These are phyloP conservation scores for Aspergillus incahuasiensis DNA, from an alignment of 495 filamentous ascomycete genomes.

Conservation along the genomic window DNA sequence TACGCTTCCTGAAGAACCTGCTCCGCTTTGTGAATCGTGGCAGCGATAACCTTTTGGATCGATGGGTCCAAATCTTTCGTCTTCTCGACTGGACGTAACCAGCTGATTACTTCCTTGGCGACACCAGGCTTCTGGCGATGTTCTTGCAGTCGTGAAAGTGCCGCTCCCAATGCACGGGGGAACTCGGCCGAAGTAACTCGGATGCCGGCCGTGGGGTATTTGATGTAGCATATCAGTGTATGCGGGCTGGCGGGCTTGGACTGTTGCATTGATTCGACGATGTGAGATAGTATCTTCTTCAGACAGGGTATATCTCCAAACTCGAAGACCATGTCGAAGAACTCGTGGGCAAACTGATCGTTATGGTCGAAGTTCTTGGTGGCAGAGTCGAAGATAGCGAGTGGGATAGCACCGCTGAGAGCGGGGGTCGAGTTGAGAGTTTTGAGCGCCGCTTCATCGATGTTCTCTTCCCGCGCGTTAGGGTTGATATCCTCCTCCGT, in stretches of 20 bases:
- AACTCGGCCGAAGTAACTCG: constrained; percentile 61
- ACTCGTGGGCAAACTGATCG: constrained; percentile 59
- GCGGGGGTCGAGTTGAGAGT: constrained; percentile 73
- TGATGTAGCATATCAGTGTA: constrained; percentile 65
- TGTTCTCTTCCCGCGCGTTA: constrained; percentile 45
- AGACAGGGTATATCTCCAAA: constrained; percentile 63
- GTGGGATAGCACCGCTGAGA: constrained; percentile 82
- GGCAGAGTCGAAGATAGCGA: constrained; percentile 86
- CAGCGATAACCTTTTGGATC: constrained; percentile 59
- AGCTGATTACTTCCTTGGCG: constrained; percentile 51
- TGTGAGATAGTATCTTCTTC: constrained; percentile 67
- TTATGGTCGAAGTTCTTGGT: constrained; percentile 68
- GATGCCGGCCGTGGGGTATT: constrained; percentile 63
- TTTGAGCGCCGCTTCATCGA: constrained; percentile 49
- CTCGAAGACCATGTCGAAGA: constrained; percentile 72
- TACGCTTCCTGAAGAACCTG: constrained; percentile 24
- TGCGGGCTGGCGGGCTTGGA: constrained; percentile 52
- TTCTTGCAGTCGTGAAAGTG: constrained; percentile 56
- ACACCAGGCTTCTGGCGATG: constrained; percentile 34
- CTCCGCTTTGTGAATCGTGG: constrained; percentile 47
- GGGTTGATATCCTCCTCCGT: constrained; percentile 65
- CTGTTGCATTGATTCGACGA: constrained; percentile 59
- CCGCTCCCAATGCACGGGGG: constrained; percentile 61
- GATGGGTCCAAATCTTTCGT: constrained; percentile 59
- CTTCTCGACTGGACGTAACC: constrained; percentile 54